Evolutionary conservation across 2,329 filamentous ascomycete genomes (phyloP), one percentile per base, ranked within the genome.

Genomic region (Penicillium janthinellum): DNA sequence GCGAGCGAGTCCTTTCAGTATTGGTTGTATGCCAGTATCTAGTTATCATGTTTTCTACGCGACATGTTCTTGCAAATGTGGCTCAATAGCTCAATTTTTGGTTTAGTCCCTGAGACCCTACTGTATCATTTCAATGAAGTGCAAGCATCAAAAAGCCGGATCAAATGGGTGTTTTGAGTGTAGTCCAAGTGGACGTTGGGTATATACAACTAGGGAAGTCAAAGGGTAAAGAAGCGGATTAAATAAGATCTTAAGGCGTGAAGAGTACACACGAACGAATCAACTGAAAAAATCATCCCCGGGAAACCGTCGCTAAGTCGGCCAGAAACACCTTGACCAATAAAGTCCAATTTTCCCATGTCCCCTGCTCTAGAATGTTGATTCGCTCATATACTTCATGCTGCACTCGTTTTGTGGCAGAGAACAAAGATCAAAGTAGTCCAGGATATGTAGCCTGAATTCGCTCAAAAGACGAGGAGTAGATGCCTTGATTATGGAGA

Each of bases 321-420:
- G 8, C 51, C 22, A 28, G 42, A 45, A 15, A 45, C 42, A 28
- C 42, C 42, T 44, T 1, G 8, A 28, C 20, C 7, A 31, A 6
- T 31, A 31, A 31, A 45, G 22, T 15, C 20, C 51, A 15, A 20
- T n/a, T 41, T 14, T 28, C 17, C 17, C 14, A 31, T 31, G 31
- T 31, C 31, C 31, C 31, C 31, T 31, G 31, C n/a, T 45, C 45
- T 49, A 17, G 20, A 47, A 45, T 37, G 47, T 47, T 58, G 22
- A 31, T 47, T 56, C 39, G 56, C 51, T 61, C 59, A 20, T 61
- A 52, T 56, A 52, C 41, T 10, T 61, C 59, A 44, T 61, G 17
- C 45, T 47, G 48, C 56, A 37, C 56, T 45, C 20, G 22, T 48
- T 35, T 52, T 58, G 41, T 55, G 47, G 54, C 39, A 38, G 47